Base-by-base conservation (phyloP, 75 land plant species). In the Pinus albicaulis region DNA sequence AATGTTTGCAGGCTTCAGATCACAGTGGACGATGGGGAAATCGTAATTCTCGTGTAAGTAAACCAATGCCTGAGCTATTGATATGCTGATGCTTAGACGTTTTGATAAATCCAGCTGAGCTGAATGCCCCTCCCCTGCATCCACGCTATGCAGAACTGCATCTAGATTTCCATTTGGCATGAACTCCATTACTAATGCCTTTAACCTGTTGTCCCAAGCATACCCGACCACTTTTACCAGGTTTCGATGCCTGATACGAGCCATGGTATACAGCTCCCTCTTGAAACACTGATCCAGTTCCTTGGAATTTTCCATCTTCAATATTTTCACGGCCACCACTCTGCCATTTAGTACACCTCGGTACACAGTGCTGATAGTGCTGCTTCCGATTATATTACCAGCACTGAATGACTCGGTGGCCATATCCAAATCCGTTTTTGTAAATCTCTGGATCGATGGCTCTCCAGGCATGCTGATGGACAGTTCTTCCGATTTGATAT, bases 131-230 rank as follows among this genome's bases (percentile, higher is more conserved):
- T 64, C 64, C 12, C 82, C 80, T 16, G n/a, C 48, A 0, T n/a
- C 76, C 3, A 74, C 28, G 6, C 78, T 80, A 64, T 92, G 88
- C 75, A 92, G 77, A 6, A 82, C 56, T 3, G 38, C 73, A 12
- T 89, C 93, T 74, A 95, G 71, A 76, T 81, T 87, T 4, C 93
- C 98, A 41, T 92, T 91, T 7, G 90, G 88, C 98, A 95, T 91
- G 85, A 81, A 95, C 52, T 95, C 89, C 59, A 90, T 74, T 7
- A 91, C 85, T 19, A 95, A 60, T 56, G 93, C 95, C 70, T 87
- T 92, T 16, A 91, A 24, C 25, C 79, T 89, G 19, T 81, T 73
- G 44, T 80, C 83, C 81, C 86, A 87, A 36, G 89, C 90, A 81
- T 84, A 90, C 19, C 93, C 98, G 8, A 90, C n/a, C 0, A 92